Evolutionary conservation across 2,329 filamentous ascomycete species (phyloP).

Genomic region (Xylariaceae sp.): DNA sequence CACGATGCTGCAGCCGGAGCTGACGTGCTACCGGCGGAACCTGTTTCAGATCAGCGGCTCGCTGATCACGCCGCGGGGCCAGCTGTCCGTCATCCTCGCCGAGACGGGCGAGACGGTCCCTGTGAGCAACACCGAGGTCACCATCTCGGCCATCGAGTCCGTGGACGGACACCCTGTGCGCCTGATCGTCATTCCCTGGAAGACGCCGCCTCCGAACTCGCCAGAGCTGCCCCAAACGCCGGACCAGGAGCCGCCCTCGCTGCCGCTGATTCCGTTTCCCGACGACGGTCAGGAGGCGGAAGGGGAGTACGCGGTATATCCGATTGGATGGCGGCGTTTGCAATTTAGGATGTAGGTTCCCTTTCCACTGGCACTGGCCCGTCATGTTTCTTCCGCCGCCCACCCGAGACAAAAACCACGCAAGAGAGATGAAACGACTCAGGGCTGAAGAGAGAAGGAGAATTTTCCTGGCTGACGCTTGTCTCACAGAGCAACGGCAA

Average conservation of each 20-base stretch:
- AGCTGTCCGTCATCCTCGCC: slow-evolving; percentile 67
- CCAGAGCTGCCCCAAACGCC: slow-evolving; percentile 54
- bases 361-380: neutral
- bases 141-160: slow-evolving; percentile 87
- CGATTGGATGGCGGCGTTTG: slow-evolving; percentile 86
- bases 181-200: slow-evolving; percentile 96
- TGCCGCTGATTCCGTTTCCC: slow-evolving; percentile 64
- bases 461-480: slow-evolving; percentile 6
- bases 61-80: slow-evolving; percentile 69
- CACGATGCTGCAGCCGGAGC: slow-evolving; percentile 60
- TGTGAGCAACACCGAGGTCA: slow-evolving; percentile 75
- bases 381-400: too few relatives aligned
- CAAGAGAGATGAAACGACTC: neutral
- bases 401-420: too few relatives aligned
- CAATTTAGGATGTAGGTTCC: slow-evolving; percentile 72
- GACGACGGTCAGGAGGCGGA: slow-evolving; percentile 55
- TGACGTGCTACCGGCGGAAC: slow-evolving; percentile 94
- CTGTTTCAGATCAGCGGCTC: slow-evolving; percentile 93
- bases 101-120: slow-evolving; percentile 79
- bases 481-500: slow-evolving; percentile 70
- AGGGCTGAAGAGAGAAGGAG: neutral
- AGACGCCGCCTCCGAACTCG: slow-evolving; percentile 78
- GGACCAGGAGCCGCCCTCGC: slow-evolving; percentile 80
- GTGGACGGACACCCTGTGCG: slow-evolving; percentile 88
- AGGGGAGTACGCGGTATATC: slow-evolving; percentile 81